Percentiles rank a stretch among this genome's conserved stretches.
These are phyloP conservation scores for Geotrichum aggregatum DNA, from an alignment of 1,139 yeast species.

Conservation along the genomic window DNA sequence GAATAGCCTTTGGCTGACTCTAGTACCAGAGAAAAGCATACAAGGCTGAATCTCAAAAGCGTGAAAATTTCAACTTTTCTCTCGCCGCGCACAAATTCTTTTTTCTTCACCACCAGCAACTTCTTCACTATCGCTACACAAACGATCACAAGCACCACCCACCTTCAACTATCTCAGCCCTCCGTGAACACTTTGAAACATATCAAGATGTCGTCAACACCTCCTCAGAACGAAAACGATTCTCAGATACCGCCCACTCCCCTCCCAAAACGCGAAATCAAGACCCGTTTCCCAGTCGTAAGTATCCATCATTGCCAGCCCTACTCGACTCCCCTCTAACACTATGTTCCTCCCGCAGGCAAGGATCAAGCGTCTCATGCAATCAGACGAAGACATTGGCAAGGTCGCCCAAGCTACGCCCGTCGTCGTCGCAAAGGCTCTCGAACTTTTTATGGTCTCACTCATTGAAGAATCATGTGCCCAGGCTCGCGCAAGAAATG, in stretches of 20 bases:
- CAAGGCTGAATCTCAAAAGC: too few relatives aligned
- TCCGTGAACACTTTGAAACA: too few relatives aligned
- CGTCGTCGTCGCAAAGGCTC: slow-evolving; percentile 88
- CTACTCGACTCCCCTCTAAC: not conserved
- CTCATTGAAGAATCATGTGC: slow-evolving; percentile 79
- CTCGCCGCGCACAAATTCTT: too few relatives aligned
- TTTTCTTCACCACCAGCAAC: too few relatives aligned
- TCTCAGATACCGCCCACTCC: slow-evolving; percentile 2
- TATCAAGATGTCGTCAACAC: slow-evolving; percentile 14
- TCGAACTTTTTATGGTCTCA: slow-evolving; percentile 86
- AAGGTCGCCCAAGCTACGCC: slow-evolving; percentile 99
- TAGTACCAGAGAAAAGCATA: too few relatives aligned
- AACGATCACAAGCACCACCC: too few relatives aligned
- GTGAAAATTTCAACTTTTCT: too few relatives aligned
- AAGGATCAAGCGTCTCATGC: slow-evolving; percentile 92
- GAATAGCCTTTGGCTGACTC: too few relatives aligned
- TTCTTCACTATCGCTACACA: too few relatives aligned
- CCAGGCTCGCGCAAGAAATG: slow-evolving; percentile 72
- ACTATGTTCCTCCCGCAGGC: slow-evolving; percentile 43
- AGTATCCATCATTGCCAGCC: slow-evolving; percentile 22
- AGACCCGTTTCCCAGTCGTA: slow-evolving; percentile 88
- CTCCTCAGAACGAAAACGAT: slow-evolving; percentile 10
- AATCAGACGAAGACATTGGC: slow-evolving; percentile 96
- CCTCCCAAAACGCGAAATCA: slow-evolving; percentile 45
- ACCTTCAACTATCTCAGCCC: too few relatives aligned